Evolutionary conservation across 257 asterid species (phyloP), one percentile per base, ranked within the genome.

Genomic region (Solanum pimpinellifolium): DNA sequence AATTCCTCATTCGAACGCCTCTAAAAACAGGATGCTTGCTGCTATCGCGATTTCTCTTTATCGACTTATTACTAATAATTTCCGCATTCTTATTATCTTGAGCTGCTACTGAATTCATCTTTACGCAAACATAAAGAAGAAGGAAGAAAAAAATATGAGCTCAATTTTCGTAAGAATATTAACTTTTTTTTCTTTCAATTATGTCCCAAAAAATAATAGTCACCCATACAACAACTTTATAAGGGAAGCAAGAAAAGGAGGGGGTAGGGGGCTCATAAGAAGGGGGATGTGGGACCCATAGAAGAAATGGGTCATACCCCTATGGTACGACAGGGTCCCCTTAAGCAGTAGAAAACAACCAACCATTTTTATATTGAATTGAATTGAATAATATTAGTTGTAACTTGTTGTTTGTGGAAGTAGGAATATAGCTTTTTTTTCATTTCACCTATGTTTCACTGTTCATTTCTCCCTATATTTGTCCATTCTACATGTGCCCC

Each of bases 1-100:
- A 96, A 44, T 88, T 94, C 12, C 99, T 88, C 99, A 95, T 96
- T 29, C 99, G 90, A 16, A 96, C 99, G 1, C 99, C 98, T 7
- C 97, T 91, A 89, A 94, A 96, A 0, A 92, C 90, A 3, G 95
- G 97, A 86, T 95, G 98, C 83, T 90, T 94, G 86, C 90, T 90
- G 21, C 88, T 90, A 21, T 89, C 93, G 5, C 97, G 90, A 3
- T 89, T 86, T 52, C 97, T 86, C 92, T 92, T 95, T 41, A 33
- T 33, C 27, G 91, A 92, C 89, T 88, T 91, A 78, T 7, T 18
- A 4, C 3, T 62, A 11, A 8, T 18, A 47, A 6, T 66, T 81
- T 12, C n/a, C 37, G 4, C 13, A 2, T 29, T 47, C 9, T 20
- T 21, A 42, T 42, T 18, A 59, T 83, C 76, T 52, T 39, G 15